These are phyloP conservation scores for Tremella fuciformis DNA, from an alignment of 768 basidiomycete genomes.

Conservation along the genomic window DNA sequence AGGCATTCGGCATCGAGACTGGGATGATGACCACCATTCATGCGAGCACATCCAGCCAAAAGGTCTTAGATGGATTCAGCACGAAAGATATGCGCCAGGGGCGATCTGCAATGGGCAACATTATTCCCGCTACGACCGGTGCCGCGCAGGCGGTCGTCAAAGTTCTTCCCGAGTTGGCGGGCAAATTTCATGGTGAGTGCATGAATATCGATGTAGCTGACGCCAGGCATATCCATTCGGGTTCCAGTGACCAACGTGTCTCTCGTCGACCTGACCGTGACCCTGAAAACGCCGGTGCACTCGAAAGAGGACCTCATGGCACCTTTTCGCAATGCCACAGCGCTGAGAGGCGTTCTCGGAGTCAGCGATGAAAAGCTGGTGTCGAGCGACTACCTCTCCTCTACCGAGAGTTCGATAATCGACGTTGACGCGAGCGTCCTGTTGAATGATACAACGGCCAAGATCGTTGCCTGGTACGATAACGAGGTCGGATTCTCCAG, in stretches of 20 bases:
- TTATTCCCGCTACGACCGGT: conserved; percentile 51
- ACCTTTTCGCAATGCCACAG: conserved; percentile 43
- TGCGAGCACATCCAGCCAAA: conserved; percentile 50
- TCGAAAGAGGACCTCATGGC: conserved; percentile 46
- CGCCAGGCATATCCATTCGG: conserved; percentile 50
- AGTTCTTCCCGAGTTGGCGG: conserved; percentile 51
- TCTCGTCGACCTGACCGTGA: conserved; percentile 52
- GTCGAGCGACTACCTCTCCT: conserved; percentile 49
- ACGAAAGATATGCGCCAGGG: conserved; percentile 40
- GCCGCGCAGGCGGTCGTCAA: conserved; percentile 51
- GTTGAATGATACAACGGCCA: conserved; percentile 43
- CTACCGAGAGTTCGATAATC: conserved; percentile 38
- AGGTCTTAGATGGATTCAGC: conserved; percentile 51
- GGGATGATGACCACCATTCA: conserved; percentile 54
- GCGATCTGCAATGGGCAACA: conserved; percentile 47
- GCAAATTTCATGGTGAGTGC: conserved; percentile 50
- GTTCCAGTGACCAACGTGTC: conserved; percentile 52
- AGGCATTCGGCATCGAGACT: conserved; percentile 49
- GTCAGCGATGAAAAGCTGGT: conserved; percentile 53
- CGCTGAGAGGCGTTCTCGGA: conserved; percentile 41
- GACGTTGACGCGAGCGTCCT: conserved; percentile 48
- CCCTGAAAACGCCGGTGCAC: conserved; percentile 37
- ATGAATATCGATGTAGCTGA: neutral
- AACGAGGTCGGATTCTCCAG: conserved; percentile 50
- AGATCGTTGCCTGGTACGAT: conserved; percentile 52